Conservation (phyloP, 2,329 filamentous ascomycete species). For the Dactylonectria macrodidyma region DNA sequence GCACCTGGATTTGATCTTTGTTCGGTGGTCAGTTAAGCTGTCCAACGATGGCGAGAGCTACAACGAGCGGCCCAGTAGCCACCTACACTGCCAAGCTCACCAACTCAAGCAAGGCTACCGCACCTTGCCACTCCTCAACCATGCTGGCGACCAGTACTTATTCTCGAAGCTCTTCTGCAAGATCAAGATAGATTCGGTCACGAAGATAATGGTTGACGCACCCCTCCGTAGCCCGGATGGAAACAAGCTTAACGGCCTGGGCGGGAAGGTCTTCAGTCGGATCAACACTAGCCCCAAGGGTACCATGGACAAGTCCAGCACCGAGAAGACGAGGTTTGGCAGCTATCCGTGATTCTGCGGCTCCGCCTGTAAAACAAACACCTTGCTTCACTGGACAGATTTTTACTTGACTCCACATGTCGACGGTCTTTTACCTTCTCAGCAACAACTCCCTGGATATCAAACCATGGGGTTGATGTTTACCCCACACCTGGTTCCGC, state of each 20-base stretch:
- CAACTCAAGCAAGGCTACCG: constrained; percentile 94
- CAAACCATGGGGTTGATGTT: not conserved
- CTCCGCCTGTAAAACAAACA: too few species aligned
- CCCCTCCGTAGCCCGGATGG: constrained; percentile 57
- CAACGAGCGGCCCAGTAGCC: constrained; percentile 77
- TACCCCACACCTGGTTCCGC: constrained; percentile 18
- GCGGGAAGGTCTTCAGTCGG: constrained; percentile 72
- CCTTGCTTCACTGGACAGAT: constrained; percentile 36
- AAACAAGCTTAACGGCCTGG: constrained; percentile 70
- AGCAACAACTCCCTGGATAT: too few species aligned
- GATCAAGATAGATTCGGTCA: constrained; percentile 76
- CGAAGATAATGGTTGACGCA: constrained; percentile 70
- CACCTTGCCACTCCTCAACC: constrained; percentile 90
- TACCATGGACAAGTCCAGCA: constrained; percentile 67
- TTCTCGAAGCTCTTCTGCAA: constrained; percentile 96
- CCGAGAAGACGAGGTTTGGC: constrained; percentile 64
- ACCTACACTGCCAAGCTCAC: constrained; percentile 94
- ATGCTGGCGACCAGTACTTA: constrained; percentile 91
- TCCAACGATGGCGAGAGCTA: constrained; percentile 82
- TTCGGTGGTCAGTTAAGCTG: constrained; percentile 93
- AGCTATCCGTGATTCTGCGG: constrained; percentile 50
- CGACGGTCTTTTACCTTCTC: not conserved
- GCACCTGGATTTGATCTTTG: constrained; percentile 92
- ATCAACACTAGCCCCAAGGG: constrained; percentile 66
- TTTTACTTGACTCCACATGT: constrained; percentile 25